Conservation (phyloP, 202 grass and related monocot genomes). For the Eragrostis tef region DNA sequence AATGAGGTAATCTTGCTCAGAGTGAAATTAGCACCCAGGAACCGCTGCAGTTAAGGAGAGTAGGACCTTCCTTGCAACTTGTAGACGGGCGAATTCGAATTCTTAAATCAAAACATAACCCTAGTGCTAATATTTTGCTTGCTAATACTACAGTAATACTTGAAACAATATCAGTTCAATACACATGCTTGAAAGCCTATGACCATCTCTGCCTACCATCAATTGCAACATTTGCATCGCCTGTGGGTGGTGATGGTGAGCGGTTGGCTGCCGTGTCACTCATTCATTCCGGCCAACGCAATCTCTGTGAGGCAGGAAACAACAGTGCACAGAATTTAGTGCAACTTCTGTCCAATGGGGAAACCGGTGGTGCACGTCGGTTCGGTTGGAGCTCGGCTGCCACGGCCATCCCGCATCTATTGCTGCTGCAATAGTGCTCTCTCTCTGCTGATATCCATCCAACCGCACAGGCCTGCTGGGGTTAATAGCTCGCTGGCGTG, state of each 20-base stretch:
- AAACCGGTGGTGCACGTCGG: constrained; percentile 48
- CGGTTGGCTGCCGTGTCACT: background rate
- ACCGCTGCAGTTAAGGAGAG: constrained; percentile 12
- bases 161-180: background rate
- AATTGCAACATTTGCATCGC: background rate
- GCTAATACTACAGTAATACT: no score
- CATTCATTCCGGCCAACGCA: constrained; percentile 13
- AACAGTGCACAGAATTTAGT: constrained; percentile 53
- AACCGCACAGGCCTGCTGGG: constrained; percentile 10
- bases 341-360: constrained; percentile 44
- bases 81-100: background rate
- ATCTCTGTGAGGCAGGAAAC: constrained; percentile 31
- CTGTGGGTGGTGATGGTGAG: constrained; percentile 9
- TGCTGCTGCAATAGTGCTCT: constrained; percentile 11
- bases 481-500: constrained; percentile 37
- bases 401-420: constrained; percentile 39
- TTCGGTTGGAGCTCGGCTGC: constrained; percentile 12
- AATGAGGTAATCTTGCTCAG: background rate
- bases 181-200: background rate
- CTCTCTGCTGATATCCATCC: constrained; percentile 25
- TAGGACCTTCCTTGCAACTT: background rate
- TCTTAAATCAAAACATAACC: background rate
- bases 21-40: constrained; percentile 16
- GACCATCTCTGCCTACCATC: background rate
- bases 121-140: background rate